Percentiles rank a stretch among this genome's conserved stretches.
These are phyloP conservation scores for Stemphylium lycopersici DNA, from an alignment of 2,329 filamentous ascomycete species.

Conservation along the genomic window DNA sequence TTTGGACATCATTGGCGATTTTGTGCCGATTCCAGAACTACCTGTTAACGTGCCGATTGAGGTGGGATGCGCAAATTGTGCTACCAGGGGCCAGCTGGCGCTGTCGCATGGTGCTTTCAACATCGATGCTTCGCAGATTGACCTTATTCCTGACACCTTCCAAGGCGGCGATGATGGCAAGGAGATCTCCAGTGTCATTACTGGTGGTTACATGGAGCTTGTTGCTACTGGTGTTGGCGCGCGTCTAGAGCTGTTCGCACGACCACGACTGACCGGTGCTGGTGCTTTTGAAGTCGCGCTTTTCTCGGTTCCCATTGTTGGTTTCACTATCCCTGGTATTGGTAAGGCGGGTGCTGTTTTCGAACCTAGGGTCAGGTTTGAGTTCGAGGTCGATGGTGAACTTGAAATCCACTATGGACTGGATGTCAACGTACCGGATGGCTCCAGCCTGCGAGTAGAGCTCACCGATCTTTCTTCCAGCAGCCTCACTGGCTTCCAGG, in stretches of 20 bases:
- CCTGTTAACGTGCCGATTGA: conserved; percentile 27
- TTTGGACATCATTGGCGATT: conserved; percentile 16
- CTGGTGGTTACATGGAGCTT: conserved; percentile 44
- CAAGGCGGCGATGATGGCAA: conserved; percentile 32
- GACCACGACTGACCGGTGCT: conserved; percentile 31
- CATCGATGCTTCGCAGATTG: conserved; percentile 33
- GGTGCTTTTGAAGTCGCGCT: conserved; percentile 32
- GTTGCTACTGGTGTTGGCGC: conserved; percentile 37
- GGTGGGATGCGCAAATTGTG: conserved; percentile 48
- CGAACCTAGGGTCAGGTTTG: conserved; percentile 33
- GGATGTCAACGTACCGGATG: conserved; percentile 41
- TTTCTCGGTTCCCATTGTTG: conserved; percentile 34
- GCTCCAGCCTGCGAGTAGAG: conserved; percentile 39
- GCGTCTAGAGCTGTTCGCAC: conserved; percentile 44
- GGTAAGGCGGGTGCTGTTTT: conserved; percentile 47
- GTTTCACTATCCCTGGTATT: conserved; percentile 45
- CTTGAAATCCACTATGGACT: conserved; percentile 47
- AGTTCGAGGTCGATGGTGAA: conserved; percentile 34
- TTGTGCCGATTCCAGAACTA: conserved; percentile 22
- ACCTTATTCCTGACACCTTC: conserved; percentile 32
- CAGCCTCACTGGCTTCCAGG: conserved; percentile 36
- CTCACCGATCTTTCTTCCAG: conserved; percentile 32
- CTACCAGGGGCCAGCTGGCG: conserved; percentile 37
- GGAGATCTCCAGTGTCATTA: conserved; percentile 35
- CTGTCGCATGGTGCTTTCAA: conserved; percentile 41